A percentile compares a stretch with the other conserved stretches of the same genome.
phyloP scores from a whole-genome alignment of 306 rosid species.

The Acacia confusa region DNA sequence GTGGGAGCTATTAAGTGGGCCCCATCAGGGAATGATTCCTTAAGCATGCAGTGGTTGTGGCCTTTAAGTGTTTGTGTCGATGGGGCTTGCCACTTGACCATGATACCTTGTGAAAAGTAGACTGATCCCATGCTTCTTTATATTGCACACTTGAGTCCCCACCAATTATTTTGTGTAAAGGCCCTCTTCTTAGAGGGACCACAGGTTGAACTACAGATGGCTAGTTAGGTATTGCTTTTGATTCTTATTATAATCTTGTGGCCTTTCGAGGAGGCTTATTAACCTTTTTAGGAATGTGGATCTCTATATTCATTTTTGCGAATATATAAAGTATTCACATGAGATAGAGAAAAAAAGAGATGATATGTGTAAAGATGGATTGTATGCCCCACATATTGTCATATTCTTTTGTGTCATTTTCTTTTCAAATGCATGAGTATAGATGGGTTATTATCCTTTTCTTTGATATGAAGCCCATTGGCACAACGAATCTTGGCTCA shows the following conservation, averaged over 20 bases:
- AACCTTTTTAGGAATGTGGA: neutral
- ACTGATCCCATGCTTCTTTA: conserved; percentile 16
- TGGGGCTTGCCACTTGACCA: conserved; percentile 26
- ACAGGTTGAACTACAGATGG: conserved; percentile 14
- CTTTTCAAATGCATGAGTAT: neutral
- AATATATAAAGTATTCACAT: neutral
- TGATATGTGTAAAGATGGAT: neutral
- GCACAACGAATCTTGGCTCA: conserved; percentile 11
- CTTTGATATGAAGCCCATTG: neutral
- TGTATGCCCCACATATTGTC: neutral
- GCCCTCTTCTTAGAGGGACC: conserved; percentile 19
- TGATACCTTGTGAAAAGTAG: conserved; percentile 25
- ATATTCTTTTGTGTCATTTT: neutral
- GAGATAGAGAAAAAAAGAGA: neutral
- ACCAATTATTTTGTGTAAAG: conserved; percentile 25
- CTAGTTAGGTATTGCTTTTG: conserved; percentile 25
- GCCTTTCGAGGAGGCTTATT: neutral
- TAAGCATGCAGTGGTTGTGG: conserved; percentile 9
- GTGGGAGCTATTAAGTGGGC: conserved; percentile 5
- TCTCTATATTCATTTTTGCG: neutral
- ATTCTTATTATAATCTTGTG: conserved; percentile 23
- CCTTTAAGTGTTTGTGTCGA: neutral
- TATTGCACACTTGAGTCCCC: conserved; percentile 16
- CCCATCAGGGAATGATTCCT: neutral
- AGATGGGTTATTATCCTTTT: neutral